Evolutionary conservation across 768 basidiomycete species (phyloP).

Genomic region (Gelatoporia subvermispora): DNA sequence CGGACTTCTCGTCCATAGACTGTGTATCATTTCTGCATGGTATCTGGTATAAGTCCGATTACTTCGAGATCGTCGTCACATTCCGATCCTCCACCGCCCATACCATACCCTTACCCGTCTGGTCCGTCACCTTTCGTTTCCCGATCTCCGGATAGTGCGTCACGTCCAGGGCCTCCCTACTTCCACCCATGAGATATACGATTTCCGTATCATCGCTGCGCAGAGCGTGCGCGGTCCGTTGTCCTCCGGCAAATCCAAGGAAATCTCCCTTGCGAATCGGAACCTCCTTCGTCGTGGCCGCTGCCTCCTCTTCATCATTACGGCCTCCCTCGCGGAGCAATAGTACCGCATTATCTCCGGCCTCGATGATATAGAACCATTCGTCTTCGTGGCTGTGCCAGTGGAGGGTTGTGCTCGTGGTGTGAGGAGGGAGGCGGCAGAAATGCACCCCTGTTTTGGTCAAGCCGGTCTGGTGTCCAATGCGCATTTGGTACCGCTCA

Average conservation of each 20-base stretch:
- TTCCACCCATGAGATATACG: conserved; percentile 21
- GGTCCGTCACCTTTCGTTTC: conserved; percentile 9
- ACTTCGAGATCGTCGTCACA: conserved; percentile 1
- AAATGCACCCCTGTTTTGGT: conserved; percentile 17
- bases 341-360: conserved; percentile 10
- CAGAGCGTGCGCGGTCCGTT: conserved; percentile 10
- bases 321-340: conserved; percentile 9
- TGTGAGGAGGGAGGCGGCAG: conserved; percentile 13
- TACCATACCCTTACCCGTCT: conserved; percentile 1
- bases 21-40: too few species aligned
- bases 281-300: conserved; percentile 12
- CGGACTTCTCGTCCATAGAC: too few species aligned
- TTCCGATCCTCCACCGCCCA: conserved; percentile 12
- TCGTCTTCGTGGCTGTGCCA: conserved; percentile 19
- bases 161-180: conserved; percentile 15
- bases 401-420: conserved; percentile 14
- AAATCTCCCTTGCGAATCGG: conserved; percentile 18
- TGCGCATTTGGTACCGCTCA: conserved; percentile 7
- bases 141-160: conserved; percentile 16
- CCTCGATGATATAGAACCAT: conserved; percentile 17
- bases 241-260: conserved; percentile 18
- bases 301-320: neutral
- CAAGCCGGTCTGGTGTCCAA: conserved; percentile 15
- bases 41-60: too few species aligned
- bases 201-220: conserved; percentile 14